Evolutionary conservation across 805 yeast genomes (phyloP), one percentile per base, ranked within the genome.

Genomic region (Ogataea pilisensis): DNA sequence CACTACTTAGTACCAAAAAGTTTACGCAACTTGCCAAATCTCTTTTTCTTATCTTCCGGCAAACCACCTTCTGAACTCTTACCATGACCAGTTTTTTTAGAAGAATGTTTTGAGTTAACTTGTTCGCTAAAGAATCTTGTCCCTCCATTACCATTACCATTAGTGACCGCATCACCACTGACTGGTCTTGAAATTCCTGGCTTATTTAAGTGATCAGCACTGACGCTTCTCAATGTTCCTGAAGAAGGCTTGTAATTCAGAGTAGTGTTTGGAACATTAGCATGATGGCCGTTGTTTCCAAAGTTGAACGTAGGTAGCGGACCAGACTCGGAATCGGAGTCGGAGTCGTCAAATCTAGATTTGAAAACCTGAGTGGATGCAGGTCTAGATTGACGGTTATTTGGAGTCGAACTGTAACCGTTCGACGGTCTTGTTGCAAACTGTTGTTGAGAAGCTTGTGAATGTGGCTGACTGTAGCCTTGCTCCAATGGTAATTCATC

Each of bases 291-390:
- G 17, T 25, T 8, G 13, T 8, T 27, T 5, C 29, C 29, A 14
- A 27, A 27, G 13, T 27, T n/a, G 12, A 29, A 28, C 8, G 38
- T 14, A 7, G 24, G 13, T 14, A 28, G 13, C 2, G 24, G 7
- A 19, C 28, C n/a, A 12, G 25, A 22, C 14, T 72, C 78, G 12
- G 57, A 57, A 34, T 80, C 86, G 12, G 82, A 80, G 51, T 80
- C 85, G 3, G 85, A 78, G 54, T 82, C 88, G 5, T 66, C 68
- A 46, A 80, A 73, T 50, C 86, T 68, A 1, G 87, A 80, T 42
- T 64, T 72, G 59, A 69, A 74, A 44, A 32, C 31, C 16, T 8
- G 29, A 5, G 14, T 27, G 14, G 29, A 27, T 8, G 11, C 14
- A 9, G 29, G 29, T 30, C 24, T 36, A 61, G 17, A 37, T 42